These are phyloP conservation scores for Lactarius sp. DNA, from an alignment of 768 basidiomycete genomes.

Conservation along the genomic window DNA sequence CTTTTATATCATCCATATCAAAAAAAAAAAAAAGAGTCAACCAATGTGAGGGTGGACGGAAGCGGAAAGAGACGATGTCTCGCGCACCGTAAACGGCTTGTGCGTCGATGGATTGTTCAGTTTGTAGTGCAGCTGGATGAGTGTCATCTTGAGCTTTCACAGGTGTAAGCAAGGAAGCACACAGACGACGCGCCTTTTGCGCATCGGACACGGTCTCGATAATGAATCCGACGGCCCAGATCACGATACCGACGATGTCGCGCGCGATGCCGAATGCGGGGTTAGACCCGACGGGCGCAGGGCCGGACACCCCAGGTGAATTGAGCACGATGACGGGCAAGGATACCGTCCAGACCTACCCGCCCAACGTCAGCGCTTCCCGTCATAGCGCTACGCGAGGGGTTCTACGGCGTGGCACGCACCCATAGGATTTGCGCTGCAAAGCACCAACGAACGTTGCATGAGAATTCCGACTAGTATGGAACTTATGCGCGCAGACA, in stretches of 20 bases:
- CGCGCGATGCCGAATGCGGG: slow-evolving; percentile 46
- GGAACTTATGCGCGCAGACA: background rate
- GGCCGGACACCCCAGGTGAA: background rate
- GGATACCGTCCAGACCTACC: background rate
- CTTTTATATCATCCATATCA: slow-evolving; percentile 39
- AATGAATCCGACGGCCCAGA: slow-evolving; percentile 55
- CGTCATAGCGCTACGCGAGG: background rate
- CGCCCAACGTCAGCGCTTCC: background rate
- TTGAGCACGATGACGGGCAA: slow-evolving; percentile 8
- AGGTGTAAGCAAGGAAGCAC: background rate
- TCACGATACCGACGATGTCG: slow-evolving; percentile 29
- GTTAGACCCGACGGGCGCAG: slow-evolving; percentile 53
- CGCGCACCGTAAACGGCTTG: slow-evolving; percentile 9
- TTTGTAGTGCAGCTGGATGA: background rate
- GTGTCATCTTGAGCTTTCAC: background rate
- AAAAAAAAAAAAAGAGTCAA: slow-evolving; percentile 19
- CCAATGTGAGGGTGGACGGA: background rate
- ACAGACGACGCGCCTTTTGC: slow-evolving; percentile 41
- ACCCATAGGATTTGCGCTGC: slow-evolving; percentile 7
- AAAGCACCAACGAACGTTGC: background rate
- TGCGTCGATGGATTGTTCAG: slow-evolving; percentile 1
- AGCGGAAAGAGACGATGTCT: too few species aligned
- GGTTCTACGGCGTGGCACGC: background rate
- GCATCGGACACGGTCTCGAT: slow-evolving; percentile 54
- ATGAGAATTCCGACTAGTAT: background rate